Percentiles rank a stretch among this genome's conserved stretches.
Conservation (phyloP, 768 basidiomycete species). For the Pleurotus salmoneostramineus region DNA sequence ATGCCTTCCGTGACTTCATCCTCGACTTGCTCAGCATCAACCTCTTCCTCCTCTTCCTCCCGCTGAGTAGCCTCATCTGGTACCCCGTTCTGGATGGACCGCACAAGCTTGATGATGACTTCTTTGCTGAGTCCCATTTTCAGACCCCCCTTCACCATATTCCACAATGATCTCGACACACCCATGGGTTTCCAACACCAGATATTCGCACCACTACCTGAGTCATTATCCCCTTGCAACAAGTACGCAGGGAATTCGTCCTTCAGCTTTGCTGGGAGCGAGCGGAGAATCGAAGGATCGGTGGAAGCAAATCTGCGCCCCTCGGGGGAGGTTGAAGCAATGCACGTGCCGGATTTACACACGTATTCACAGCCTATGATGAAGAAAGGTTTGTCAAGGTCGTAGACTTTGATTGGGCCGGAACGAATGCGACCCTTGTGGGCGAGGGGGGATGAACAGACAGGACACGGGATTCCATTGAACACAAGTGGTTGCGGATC, state of each 20-base stretch:
- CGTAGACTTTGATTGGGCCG: slow-evolving; percentile 76
- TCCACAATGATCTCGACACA: slow-evolving; percentile 69
- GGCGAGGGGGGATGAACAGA: slow-evolving; percentile 51
- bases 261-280: slow-evolving; percentile 61
- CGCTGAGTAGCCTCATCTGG: slow-evolving; percentile 33
- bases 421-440: slow-evolving; percentile 72
- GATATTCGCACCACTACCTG: slow-evolving; percentile 52
- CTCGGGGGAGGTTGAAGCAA: slow-evolving; percentile 37
- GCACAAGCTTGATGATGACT: slow-evolving; percentile 54
- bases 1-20: slow-evolving; percentile 13
- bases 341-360: slow-evolving; percentile 52
- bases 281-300: slow-evolving; percentile 65
- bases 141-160: slow-evolving; percentile 61
- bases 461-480: slow-evolving; percentile 75
- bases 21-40: slow-evolving; percentile 17
- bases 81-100: slow-evolving; percentile 53
- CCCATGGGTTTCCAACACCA: slow-evolving; percentile 82
- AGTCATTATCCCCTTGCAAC: slow-evolving; percentile 51
- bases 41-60: slow-evolving; percentile 28
- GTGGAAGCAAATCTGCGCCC: slow-evolving; percentile 70
- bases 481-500: slow-evolving; percentile 81
- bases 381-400: slow-evolving; percentile 77
- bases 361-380: slow-evolving; percentile 82
- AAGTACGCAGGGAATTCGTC: slow-evolving; percentile 74
- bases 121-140: slow-evolving; percentile 58